These are phyloP conservation scores for Thalia dealbata DNA, from an alignment of 176 grass and related monocot species.

Conservation along the genomic window DNA sequence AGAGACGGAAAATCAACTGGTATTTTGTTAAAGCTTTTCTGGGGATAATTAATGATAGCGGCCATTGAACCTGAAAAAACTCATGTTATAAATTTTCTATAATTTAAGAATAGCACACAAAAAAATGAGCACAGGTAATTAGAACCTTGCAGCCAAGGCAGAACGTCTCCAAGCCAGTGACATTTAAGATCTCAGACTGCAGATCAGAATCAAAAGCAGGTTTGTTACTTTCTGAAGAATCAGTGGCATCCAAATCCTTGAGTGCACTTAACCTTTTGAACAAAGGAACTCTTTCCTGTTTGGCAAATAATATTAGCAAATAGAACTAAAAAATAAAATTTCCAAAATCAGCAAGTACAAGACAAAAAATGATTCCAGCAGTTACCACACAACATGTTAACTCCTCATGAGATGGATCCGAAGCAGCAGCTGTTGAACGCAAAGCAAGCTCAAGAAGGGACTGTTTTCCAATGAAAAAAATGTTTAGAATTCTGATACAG, in stretches of 20 bases:
- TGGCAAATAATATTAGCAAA: constrained; percentile 12
- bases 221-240: constrained; percentile 33
- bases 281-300: constrained; percentile 82
- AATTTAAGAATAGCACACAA: constrained; percentile 3
- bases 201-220: constrained; percentile 36
- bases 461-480: constrained; percentile 38
- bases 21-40: constrained; percentile 94
- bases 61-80: constrained; percentile 84
- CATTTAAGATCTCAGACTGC: constrained; percentile 46
- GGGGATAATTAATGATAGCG: constrained; percentile 91
- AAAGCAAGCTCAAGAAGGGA: constrained; percentile 92
- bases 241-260: constrained; percentile 61
- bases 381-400: constrained; percentile 93
- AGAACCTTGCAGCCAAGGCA: constrained; percentile 79
- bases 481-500: constrained; percentile 13
- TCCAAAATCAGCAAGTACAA: constrained; percentile 1
- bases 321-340: constrained; percentile 10
- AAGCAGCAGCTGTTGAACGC: constrained; percentile 75
- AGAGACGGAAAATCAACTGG: constrained; percentile 82
- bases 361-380: constrained; percentile 19
- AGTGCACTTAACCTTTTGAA: constrained; percentile 67
- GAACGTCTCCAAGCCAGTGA: constrained; percentile 83
- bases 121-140: constrained; percentile 10
- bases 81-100: neutral
- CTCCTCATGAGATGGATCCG: constrained; percentile 90